Conservation (phyloP, 1,284 basidiomycete species). For the Leccinum solheimii region DNA sequence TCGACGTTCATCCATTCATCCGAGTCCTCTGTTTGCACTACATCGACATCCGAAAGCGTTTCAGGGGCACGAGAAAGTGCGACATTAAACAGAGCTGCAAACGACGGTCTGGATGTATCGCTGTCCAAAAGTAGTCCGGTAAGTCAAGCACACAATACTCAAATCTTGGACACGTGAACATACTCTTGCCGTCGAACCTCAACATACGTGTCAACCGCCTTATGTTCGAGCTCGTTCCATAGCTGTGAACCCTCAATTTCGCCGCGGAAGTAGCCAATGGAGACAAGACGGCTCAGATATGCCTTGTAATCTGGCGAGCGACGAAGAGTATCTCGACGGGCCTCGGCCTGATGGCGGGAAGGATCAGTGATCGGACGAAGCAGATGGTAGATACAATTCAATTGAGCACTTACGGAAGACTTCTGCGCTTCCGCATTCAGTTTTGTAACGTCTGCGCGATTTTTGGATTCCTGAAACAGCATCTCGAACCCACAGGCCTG, state of each 20-base stretch:
- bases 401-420: slow-evolving; percentile 47
- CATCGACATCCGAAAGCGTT: slow-evolving; percentile 14
- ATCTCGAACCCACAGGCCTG: slow-evolving; percentile 95
- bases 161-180: slow-evolving; percentile 28
- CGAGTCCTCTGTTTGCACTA: slow-evolving; percentile 52
- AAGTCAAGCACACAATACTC: neutral
- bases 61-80: slow-evolving; percentile 51
- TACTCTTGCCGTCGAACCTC: slow-evolving; percentile 66
- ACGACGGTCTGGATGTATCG: slow-evolving; percentile 64
- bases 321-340: slow-evolving; percentile 63
- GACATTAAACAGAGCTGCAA: slow-evolving; percentile 67
- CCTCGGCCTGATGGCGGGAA: slow-evolving; percentile 46
- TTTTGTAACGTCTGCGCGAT: slow-evolving; percentile 41
- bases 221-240: slow-evolving; percentile 73
- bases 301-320: slow-evolving; percentile 63
- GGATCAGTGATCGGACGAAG: neutral
- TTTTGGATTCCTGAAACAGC: slow-evolving; percentile 81
- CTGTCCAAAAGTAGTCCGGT: slow-evolving; percentile 35
- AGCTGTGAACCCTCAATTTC: slow-evolving; percentile 74
- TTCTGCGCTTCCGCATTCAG: slow-evolving; percentile 39
- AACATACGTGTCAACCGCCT: slow-evolving; percentile 70
- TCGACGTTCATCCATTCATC: slow-evolving; percentile 77
- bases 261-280: slow-evolving; percentile 72
- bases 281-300: slow-evolving; percentile 66
- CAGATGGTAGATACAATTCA: neutral